phyloP scores from a whole-genome alignment of 164 flowering plant genomes.

The Annona squamosa region DNA sequence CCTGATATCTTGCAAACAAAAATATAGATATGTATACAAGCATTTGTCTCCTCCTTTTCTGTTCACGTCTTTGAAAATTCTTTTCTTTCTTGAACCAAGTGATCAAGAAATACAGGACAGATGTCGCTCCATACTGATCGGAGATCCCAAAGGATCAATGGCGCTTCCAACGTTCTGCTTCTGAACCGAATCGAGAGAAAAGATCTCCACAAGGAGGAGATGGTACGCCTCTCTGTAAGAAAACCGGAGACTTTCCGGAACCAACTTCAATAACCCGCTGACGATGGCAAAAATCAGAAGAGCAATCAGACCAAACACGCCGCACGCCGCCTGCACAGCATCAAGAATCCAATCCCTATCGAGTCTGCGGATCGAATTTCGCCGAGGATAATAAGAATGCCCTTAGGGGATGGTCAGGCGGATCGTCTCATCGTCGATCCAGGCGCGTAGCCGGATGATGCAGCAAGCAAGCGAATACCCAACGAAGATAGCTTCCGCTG shows the following conservation, averaged over 20 bases:
- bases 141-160: background rate
- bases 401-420: background rate
- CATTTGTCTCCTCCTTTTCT: background rate
- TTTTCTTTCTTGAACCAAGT: background rate
- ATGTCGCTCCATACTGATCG: background rate
- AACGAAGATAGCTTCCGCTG: background rate
- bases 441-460: background rate
- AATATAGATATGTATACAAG: constrained; percentile 2
- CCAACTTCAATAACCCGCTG: background rate
- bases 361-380: background rate
- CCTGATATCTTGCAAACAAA: constrained; percentile 1
- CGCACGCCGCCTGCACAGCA: background rate
- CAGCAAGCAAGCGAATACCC: background rate
- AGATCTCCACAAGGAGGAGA: background rate
- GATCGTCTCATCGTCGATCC: background rate
- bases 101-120: background rate
- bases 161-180: background rate
- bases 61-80: background rate
- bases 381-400: background rate
- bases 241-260: background rate
- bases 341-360: background rate
- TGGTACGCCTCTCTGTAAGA: background rate
- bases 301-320: background rate
- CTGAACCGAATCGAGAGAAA: background rate
- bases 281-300: background rate